Percentiles rank a stretch among this genome's conserved stretches.
These are phyloP conservation scores for Microcyclosporella mali DNA, from an alignment of 2,329 filamentous ascomycete species.

Conservation along the genomic window DNA sequence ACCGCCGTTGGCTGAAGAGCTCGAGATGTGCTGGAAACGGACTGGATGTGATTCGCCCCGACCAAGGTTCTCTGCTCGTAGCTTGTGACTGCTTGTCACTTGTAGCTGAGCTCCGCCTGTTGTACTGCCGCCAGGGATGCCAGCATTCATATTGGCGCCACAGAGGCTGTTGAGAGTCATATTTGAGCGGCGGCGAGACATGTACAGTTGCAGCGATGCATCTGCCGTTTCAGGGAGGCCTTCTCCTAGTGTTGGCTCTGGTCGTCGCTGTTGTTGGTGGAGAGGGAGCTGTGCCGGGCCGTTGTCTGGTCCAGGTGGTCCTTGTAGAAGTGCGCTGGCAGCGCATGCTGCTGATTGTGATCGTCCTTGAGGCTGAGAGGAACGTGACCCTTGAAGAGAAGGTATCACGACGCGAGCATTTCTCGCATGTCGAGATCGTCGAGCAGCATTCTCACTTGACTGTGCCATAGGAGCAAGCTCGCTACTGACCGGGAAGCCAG, in stretches of 20 bases:
- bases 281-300: neutral
- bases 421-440: too few relatives aligned
- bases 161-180: conserved; percentile 6
- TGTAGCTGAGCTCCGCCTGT: conserved; percentile 2
- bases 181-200: conserved; percentile 13
- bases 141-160: conserved; percentile 6
- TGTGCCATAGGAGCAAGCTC: too few relatives aligned
- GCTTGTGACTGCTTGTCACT: neutral
- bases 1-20: conserved; percentile 23
- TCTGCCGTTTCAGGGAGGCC: conserved; percentile 11
- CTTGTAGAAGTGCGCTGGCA: neutral
- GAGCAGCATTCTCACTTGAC: too few relatives aligned
- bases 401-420: too few relatives aligned
- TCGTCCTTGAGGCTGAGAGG: conserved; percentile 9
- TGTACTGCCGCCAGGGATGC: conserved; percentile 1
- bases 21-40: too few relatives aligned
- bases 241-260: conserved; percentile 16
- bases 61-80: neutral
- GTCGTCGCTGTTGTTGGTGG: conserved; percentile 6
- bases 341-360: conserved; percentile 3
- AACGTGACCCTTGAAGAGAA: too few relatives aligned
- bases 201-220: conserved; percentile 15
- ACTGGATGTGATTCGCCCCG: too few relatives aligned
- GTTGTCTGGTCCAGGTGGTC: neutral
- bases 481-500: too few relatives aligned